Evolutionary conservation across 2,329 filamentous ascomycete genomes (phyloP), one percentile per base, ranked within the genome.

Genomic region (Penicillium sp.): DNA sequence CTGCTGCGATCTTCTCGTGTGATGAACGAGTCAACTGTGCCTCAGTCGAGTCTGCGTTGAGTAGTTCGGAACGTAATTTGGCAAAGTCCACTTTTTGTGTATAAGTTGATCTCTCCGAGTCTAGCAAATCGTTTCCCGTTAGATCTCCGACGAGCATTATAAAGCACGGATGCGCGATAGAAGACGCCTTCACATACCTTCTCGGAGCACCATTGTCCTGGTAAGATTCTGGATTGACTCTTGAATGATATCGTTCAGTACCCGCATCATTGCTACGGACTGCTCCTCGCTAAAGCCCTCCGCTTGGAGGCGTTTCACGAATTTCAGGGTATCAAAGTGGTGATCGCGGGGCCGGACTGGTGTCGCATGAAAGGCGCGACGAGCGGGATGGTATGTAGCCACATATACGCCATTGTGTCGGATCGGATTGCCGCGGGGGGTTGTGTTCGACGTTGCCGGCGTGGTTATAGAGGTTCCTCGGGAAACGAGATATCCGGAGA

Each of bases 171-270:
- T 12, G 3, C 21, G 33, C 17, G 35, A 37, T 25, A 51, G 27
- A 37, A 21, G 9, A 19, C 21, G 6, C 15, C 63, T 47, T 54
- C 13, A 59, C 67, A 90, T 86, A 78, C 96, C 94, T 78, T 99
- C 94, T 70, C 93, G 91, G 47, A 96, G 85, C 42, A 99, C 94
- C 94, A 99, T 99, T 17, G 93, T 97, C 63, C 93, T 88, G 0
- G 93, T 97, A 50, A 99, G 84, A 76, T 97, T 97, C 75, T 97
- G 93, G 67, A 99, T 97, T 73, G 91, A 96, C 78, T 99, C 94
- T 74, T 97, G 91, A 64, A 99, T 97, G 10, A 97, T 93, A 74
- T 97, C 93, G 76, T 92, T 93, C 40, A 99, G 81, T 7, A 97
- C 91, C 73, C 90, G 91, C 94, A 99, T 97, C 89, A 97, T 94